Evolutionary conservation across 2,329 filamentous ascomycete genomes (phyloP), one percentile per base, ranked within the genome.

Genomic region (Paraphaeosphaeria minitans): DNA sequence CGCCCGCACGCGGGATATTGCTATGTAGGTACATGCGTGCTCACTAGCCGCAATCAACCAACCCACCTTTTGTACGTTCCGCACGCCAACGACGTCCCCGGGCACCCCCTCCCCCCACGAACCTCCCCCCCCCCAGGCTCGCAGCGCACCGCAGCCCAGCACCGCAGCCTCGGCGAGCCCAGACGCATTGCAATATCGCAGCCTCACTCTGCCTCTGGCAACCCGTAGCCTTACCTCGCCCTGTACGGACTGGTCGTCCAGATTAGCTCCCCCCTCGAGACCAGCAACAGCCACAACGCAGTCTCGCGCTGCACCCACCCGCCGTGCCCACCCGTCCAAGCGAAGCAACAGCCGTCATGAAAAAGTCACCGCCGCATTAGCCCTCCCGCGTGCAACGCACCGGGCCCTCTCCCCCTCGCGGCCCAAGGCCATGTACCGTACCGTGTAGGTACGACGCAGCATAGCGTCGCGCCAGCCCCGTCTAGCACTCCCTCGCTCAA

Each of bases 381-480:
- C 49, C 37, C 49, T 52, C 37, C 49, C 49, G 49, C 49, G 49
- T 52, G 35, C 49, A 41, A 52, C 49, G 22, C 24, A 27, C 24
- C 24, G 24, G 24, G 24, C 24, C 24, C 24, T 27, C 24, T 27
- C 24, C 24, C 24, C 24, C 24, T 27, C 24, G 6, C 24, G 24
- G 3, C 24, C 24, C 24, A 31, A 31, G 29, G 4, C 29, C 29
- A 31, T 31, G 29, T 31, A 12, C 29, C 2, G 10, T 12, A 12
- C 29, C 4, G 9, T 8, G 29, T 8, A 31, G 7, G 10, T 12
- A 12, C 29, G 29, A 31, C 29, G 29, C 29, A 31, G 7, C 29
- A 12, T 31, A 31, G 24, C 29, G 29, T 31, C 6, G 29, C 29
- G 29, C 29, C 29, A 31, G 29, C 29, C 7, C 8, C 5, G 29